Base-by-base conservation (phyloP, 768 basidiomycete genomes). In the Agaricus subrufescens region DNA sequence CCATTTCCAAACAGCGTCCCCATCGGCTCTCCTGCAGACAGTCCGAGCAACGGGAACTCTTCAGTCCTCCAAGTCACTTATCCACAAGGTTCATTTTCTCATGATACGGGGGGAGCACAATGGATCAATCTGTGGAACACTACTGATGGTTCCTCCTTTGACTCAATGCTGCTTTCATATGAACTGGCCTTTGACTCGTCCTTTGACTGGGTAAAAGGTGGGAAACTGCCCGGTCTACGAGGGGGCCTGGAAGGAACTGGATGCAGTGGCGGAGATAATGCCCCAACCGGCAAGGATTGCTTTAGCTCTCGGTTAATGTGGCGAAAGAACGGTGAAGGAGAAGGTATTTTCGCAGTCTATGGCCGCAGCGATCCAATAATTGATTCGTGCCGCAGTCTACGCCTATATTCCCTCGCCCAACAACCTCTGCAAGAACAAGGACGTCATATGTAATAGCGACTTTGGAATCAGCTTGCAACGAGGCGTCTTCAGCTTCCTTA, bases 251-350 rank as follows among this genome's bases (percentile, higher is more conserved):
- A 81, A 49, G 71, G 79, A 3, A 72, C 74, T 14, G 86, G 85
- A 2, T 91, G 89, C 66, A 84, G 82, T 29, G 90, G 89, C 26
- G 90, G 90, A 2, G 75, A 76, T 45, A 14, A 31, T 45, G 67
- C 82, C 56, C 75, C 87, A 2, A 75, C 80, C 50, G 89, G 89
- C 7, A 65, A 71, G 29, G 81, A 86, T 59, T 91, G 90, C 69
- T 91, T 90, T 67, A 88, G 83, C 61, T 71, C 83, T 15, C 72
- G 90, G 19, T 52, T 91, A 43, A 92, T 92, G 89, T 92, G 89
- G 88, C 75, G 90, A 63, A 69, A 71, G 39, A 62, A 70, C 46
- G 89, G 83, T 0, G 71, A 65, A 7, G 89, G 87, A 27, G 90
- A 93, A 80, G 82, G 90, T 89, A 60, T 19, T 79, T 67, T 8